Base-by-base conservation (phyloP, 2,329 filamentous ascomycete genomes). In the Epichloe coenophiala region DNA sequence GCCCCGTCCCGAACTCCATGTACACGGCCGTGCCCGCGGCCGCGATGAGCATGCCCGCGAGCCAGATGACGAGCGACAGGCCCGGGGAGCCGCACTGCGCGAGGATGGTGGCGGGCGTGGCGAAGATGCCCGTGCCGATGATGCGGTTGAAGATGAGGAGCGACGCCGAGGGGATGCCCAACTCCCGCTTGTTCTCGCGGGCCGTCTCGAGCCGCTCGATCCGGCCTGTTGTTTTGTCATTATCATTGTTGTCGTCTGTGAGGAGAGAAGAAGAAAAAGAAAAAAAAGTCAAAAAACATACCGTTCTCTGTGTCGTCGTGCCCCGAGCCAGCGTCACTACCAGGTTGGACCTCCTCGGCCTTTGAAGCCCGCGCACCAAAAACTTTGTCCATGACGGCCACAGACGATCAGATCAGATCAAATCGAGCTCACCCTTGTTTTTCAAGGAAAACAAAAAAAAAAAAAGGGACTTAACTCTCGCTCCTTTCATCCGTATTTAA, bases 41-140 rank as follows among this genome's bases (percentile, higher is more conserved):
- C 4, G 81, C 78, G 56, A 84, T 82, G 47, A 82, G 57, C 65
- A 77, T 77, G 27, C 80, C 81, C 1, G 69, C 69, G 1, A 83
- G 69, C 81, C 81, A 84, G 55, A 84, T 74, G 55, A 83, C 72
- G 21, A 84, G 69, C 0, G 78, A 70, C 0, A 83, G 69, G 3
- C 80, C 81, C n/a, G 81, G 73, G 73, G 76, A 80, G 51, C 80
- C 80, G 8, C 72, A 76, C 0, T 78, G 70, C 2, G 64, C 58
- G 48, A 83, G 68, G 55, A 84, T 81, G 41, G 73, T 70, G 41
- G 72, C 72, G 0, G 80, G 80, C 0, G 80, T 83, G 1, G 80
- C 77, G 56, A 83, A 84, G 63, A 84, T 83, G 54, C 81, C 80
- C 11, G 78, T 83, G 41, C 81, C 80, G 51, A 84, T 77, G 67